Evolutionary conservation across 2,329 filamentous ascomycete species (phyloP).

Genomic region (Stagonosporopsis rhizophila): DNA sequence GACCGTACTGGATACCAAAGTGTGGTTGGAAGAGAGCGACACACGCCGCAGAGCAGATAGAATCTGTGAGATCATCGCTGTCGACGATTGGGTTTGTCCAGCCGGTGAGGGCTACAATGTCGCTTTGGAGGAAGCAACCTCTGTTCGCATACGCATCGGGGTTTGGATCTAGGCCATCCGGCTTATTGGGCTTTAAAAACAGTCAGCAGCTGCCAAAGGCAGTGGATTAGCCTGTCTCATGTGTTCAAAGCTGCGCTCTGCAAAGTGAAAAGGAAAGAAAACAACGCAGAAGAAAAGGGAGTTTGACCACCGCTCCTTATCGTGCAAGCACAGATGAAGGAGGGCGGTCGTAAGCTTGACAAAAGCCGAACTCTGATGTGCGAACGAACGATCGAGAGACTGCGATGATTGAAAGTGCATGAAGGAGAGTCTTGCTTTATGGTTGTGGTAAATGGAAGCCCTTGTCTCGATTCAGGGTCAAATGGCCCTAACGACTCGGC

Average conservation of each 20-base stretch:
- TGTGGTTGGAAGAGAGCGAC: background rate
- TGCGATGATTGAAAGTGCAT: background rate
- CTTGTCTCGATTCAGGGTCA: too few species aligned
- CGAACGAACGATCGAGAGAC: background rate
- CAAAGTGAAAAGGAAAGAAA: background rate
- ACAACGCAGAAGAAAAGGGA: background rate
- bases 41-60: background rate
- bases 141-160: background rate
- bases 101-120: background rate
- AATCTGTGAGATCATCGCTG: background rate
- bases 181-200: slow-evolving; percentile 6
- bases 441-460: too few species aligned
- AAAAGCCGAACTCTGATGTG: background rate
- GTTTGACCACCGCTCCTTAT: background rate
- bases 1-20: background rate
- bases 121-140: background rate
- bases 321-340: background rate
- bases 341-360: background rate
- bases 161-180: background rate
- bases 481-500: too few species aligned
- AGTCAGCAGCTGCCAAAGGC: slow-evolving; percentile 22
- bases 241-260: slow-evolving; percentile 21
- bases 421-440: too few species aligned
- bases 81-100: background rate
- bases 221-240: slow-evolving; percentile 20